Evolutionary conservation across 306 rosid genomes (phyloP).

Genomic region (Erythrophleum fordii): DNA sequence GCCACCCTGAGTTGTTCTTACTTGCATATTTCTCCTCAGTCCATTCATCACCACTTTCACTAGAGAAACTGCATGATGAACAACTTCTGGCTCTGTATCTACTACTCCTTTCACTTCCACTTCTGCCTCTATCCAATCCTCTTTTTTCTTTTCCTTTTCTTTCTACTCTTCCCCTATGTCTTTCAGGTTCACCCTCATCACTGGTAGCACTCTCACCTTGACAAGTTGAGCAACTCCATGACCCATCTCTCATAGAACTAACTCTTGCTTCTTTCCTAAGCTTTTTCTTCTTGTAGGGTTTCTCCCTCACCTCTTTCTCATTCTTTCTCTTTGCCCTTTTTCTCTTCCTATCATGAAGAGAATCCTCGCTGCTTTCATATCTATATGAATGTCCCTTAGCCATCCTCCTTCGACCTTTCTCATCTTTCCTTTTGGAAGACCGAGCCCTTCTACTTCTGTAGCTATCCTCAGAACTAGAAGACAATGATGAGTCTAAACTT

Average conservation of each 20-base stretch:
- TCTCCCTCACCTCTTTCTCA: conserved; percentile 49
- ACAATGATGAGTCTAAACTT: conserved; percentile 43
- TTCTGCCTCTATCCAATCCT: conserved; percentile 45
- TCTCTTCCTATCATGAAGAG: conserved; percentile 60
- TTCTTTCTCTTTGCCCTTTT: conserved; percentile 57
- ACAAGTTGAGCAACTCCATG: conserved; percentile 61
- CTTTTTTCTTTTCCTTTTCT: conserved; percentile 52
- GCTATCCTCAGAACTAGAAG: conserved; percentile 64
- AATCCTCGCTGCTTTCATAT: conserved; percentile 56
- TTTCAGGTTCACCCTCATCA: conserved; percentile 50
- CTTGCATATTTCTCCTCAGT: conserved; percentile 44
- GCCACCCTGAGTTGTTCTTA: conserved; percentile 53
- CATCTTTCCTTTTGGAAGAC: conserved; percentile 55
- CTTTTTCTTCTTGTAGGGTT: conserved; percentile 54
- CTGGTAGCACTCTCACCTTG: conserved; percentile 45
- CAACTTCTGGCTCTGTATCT: conserved; percentile 65
- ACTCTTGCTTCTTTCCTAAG: conserved; percentile 57
- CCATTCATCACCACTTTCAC: conserved; percentile 46
- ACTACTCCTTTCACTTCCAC: conserved; percentile 44
- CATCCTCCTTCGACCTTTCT: conserved; percentile 57
- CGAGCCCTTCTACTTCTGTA: conserved; percentile 54
- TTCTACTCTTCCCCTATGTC: conserved; percentile 48
- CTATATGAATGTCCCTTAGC: conserved; percentile 49
- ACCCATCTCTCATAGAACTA: conserved; percentile 47
- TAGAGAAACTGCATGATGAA: conserved; percentile 49